A percentile compares a stretch with the other conserved stretches of the same genome.
Conservation (phyloP, 1,284 basidiomycete species). For the Cutaneotrichosporon spelunceum region DNA sequence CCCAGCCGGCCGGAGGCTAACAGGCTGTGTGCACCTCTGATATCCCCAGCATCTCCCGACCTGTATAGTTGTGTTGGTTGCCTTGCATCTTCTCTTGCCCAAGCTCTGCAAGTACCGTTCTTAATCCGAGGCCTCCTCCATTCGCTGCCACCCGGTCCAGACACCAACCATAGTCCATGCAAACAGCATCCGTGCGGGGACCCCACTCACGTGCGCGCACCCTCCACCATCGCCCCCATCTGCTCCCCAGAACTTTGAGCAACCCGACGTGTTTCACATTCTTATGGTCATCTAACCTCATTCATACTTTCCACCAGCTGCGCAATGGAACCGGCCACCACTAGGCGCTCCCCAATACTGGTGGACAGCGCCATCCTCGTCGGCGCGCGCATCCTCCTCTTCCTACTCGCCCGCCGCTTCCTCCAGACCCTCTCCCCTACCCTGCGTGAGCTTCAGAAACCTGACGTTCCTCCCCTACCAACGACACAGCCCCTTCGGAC, state of each 20-base stretch:
- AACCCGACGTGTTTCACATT: background rate
- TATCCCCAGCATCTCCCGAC: too few species aligned
- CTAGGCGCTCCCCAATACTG: conserved; percentile 29
- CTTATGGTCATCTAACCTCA: background rate
- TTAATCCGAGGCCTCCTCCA: too few species aligned
- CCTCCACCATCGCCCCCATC: background rate
- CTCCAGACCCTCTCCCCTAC: conserved; percentile 45
- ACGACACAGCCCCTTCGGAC: background rate
- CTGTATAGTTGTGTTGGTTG: too few species aligned
- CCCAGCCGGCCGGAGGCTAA: too few species aligned
- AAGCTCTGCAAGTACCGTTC: too few species aligned
- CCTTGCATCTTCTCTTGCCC: too few species aligned
- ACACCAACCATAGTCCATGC: background rate
- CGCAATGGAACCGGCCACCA: background rate
- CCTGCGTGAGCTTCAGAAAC: conserved; percentile 41
- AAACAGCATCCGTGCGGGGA: background rate
- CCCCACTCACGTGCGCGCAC: background rate
- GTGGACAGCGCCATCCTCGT: conserved; percentile 47
- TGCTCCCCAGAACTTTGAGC: background rate
- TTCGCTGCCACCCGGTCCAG: too few species aligned
- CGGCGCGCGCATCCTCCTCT: conserved; percentile 39
- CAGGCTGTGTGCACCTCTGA: too few species aligned
- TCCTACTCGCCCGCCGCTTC: conserved; percentile 45
- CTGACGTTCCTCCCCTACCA: conserved; percentile 18
- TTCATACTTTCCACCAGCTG: background rate